Evolutionary conservation across 2,329 filamentous ascomycete genomes (phyloP).

Genomic region (Penicillium palitans): DNA sequence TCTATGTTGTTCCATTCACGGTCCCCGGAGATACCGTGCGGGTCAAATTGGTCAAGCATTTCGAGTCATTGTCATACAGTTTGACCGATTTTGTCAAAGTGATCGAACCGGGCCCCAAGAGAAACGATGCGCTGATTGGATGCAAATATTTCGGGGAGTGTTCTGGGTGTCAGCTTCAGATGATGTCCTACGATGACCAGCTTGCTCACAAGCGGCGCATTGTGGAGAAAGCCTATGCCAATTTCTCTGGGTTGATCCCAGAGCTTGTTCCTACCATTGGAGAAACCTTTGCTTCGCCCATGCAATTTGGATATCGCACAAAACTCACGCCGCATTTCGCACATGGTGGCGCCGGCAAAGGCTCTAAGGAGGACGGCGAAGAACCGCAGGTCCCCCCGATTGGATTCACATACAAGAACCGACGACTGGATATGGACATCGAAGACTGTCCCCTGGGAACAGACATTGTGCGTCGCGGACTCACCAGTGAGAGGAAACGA

Average conservation of each 20-base stretch:
- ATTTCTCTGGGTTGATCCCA: constrained; percentile 81
- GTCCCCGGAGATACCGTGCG: constrained; percentile 79
- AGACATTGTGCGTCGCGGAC: constrained; percentile 74
- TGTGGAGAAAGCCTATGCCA: constrained; percentile 85
- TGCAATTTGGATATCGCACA: constrained; percentile 92
- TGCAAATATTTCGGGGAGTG: constrained; percentile 88
- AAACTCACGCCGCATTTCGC: constrained; percentile 98
- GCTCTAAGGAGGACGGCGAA: constrained; percentile 47
- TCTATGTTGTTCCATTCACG: constrained; percentile 87
- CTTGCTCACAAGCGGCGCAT: constrained; percentile 80
- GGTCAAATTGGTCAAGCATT: constrained; percentile 76
- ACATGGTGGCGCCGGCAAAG: constrained; percentile 57
- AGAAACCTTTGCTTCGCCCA: constrained; percentile 84
- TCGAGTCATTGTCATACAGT: constrained; percentile 65
- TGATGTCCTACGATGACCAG: constrained; percentile 87
- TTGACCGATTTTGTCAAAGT: constrained; percentile 81
- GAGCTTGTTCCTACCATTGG: constrained; percentile 72
- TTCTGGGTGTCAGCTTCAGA: constrained; percentile 95
- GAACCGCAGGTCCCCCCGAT: constrained; percentile 73
- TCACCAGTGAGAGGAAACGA: constrained; percentile 74
- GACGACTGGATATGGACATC: constrained; percentile 79
- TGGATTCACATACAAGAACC: constrained; percentile 88
- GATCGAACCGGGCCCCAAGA: constrained; percentile 67
- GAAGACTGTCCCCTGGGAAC: constrained; percentile 97
- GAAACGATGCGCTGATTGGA: constrained; percentile 72